Evolutionary conservation across 257 asterid genomes (phyloP).

Genomic region (Solanum corneliomulleri): DNA sequence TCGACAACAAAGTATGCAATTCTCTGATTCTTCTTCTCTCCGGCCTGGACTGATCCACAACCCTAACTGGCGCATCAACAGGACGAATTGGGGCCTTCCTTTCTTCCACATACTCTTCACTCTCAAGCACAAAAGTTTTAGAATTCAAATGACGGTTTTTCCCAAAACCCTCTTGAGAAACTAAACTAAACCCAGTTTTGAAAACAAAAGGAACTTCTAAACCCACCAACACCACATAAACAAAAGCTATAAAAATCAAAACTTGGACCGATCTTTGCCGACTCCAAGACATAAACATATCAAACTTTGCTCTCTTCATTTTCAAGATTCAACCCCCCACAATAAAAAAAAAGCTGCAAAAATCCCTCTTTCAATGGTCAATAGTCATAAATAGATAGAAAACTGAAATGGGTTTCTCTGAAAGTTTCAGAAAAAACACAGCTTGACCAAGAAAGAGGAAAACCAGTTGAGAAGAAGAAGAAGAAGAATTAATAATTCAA

Average conservation of each 20-base stretch:
- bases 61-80: conserved; percentile 24
- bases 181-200: conserved; percentile 33
- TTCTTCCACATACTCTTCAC: conserved; percentile 51
- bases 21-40: conserved; percentile 26
- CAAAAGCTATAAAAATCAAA: conserved; percentile 38
- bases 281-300: conserved; percentile 42
- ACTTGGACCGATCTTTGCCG: conserved; percentile 51
- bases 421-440: not conserved
- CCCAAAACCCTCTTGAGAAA: conserved; percentile 25
- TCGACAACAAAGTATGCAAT: not conserved
- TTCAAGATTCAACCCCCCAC: not conserved
- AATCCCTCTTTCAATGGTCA: not conserved
- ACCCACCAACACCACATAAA: conserved; percentile 54
- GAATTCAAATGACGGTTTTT: conserved; percentile 26
- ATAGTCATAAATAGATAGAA: not conserved
- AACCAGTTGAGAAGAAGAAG: not conserved
- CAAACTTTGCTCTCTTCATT: conserved; percentile 60
- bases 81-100: conserved; percentile 64
- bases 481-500: not conserved
- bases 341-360: not conserved
- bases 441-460: not conserved
- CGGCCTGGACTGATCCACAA: conserved; percentile 16
- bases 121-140: conserved; percentile 41
- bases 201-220: conserved; percentile 76
- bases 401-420: not conserved